Conservation (phyloP, 768 basidiomycete species). For the Termitomyces heimii region DNA sequence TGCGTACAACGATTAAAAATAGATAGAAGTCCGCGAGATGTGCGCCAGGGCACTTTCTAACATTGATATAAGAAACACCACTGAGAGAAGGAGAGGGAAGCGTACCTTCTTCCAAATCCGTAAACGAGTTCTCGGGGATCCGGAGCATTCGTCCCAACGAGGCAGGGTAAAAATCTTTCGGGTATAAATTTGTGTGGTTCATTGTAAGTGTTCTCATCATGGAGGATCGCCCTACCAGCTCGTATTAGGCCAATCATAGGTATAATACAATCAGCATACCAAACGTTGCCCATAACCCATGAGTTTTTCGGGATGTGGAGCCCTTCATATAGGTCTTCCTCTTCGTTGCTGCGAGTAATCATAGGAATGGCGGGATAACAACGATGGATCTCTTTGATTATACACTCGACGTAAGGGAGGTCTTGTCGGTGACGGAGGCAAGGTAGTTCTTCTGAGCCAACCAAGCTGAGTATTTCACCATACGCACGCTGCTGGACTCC, state of each 20-base stretch:
- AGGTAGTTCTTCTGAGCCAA: not conserved
- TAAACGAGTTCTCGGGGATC: not conserved
- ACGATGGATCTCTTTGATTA: not conserved
- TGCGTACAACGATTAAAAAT: not conserved
- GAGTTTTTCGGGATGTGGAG: not conserved
- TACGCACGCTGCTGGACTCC: not conserved
- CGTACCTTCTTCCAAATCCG: not conserved
- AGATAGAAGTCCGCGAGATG: not conserved
- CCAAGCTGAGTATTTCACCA: not conserved
- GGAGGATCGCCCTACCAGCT: not conserved
- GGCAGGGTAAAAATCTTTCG: not conserved
- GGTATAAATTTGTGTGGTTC: not conserved
- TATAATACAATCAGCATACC: not conserved
- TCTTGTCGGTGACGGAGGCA: not conserved
- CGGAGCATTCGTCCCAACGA: not conserved
- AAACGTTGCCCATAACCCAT: not conserved
- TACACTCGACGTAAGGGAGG: not conserved
- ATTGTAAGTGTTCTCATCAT: not conserved
- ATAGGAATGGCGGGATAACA: not conserved
- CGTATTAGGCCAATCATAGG: not conserved
- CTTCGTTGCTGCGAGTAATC: not conserved
- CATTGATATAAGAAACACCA: no score
- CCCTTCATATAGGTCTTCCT: not conserved
- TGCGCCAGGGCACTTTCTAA: not conserved
- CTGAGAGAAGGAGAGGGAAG: no score